These are phyloP conservation scores for Penicillium sp. DNA, from an alignment of 2,329 filamentous ascomycete species.

Conservation along the genomic window DNA sequence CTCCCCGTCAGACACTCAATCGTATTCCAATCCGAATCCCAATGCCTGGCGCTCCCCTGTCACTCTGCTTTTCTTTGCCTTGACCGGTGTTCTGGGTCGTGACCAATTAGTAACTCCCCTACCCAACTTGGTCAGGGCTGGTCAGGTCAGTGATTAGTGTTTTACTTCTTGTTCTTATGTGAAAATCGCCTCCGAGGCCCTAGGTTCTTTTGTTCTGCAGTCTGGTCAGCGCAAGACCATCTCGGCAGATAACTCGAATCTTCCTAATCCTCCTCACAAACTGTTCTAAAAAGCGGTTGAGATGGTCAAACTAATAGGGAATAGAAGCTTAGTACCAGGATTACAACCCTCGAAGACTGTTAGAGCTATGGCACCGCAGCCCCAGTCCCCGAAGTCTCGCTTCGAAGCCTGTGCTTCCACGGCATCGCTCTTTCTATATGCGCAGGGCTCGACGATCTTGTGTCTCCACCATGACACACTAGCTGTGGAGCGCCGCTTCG, in stretches of 20 bases:
- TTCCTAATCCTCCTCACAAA: not conserved
- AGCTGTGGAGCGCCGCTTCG: conserved; percentile 80
- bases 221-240: not conserved
- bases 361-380: conserved; percentile 42
- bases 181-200: conserved; percentile 1
- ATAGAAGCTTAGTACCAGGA: conserved; percentile 56
- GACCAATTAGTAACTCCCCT: conserved; percentile 16
- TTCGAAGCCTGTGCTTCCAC: conserved; percentile 90
- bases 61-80: conserved; percentile 11
- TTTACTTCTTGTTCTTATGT: not conserved
- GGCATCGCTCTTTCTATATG: conserved; percentile 82
- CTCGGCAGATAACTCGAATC: not conserved
- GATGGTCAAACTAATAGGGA: conserved; percentile 58
- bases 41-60: conserved; percentile 18
- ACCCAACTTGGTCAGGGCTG: conserved; percentile 11
- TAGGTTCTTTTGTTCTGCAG: conserved; percentile 1
- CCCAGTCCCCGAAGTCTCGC: conserved; percentile 40
- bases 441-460: conserved; percentile 73
- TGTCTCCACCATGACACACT: conserved; percentile 91
- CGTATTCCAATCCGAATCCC: conserved; percentile 8
- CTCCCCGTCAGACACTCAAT: conserved; percentile 13
- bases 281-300: not conserved
- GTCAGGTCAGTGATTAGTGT: conserved; percentile 17
- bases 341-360: conserved; percentile 51
- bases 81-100: conserved; percentile 18